Base-by-base conservation (phyloP, 768 basidiomycete genomes). In the Lentinula sp. region DNA sequence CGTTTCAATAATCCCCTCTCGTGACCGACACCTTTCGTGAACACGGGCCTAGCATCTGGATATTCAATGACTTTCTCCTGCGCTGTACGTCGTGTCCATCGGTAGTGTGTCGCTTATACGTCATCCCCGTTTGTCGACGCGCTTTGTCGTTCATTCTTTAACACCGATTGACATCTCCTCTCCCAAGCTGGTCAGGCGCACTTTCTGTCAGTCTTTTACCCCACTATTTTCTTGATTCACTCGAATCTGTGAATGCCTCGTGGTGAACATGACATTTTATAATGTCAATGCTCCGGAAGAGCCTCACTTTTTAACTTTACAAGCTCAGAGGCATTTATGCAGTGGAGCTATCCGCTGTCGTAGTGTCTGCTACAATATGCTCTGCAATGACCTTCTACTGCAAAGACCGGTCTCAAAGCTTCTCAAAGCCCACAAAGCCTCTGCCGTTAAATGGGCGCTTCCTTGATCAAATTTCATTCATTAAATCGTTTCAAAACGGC, bases 181-280 rank as follows among this genome's bases (percentile, higher is more conserved):
- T 13, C 9, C 53, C 39, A 39, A 16, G n/a, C 55, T 41, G 41
- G 41, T 56, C 41, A 56, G 55, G 55, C 55, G 39, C 37, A 28
- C 39, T 33, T 13, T 20, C 49, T 59, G 49, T 59, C 46, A n/a
- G 46, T 57, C 42, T 41, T 4, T 15, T 23, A 28, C 18, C n/a
- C 10, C 36, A 6, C 10, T 16, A 28, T 28, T 28, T 3, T 9
- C 53, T 41, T 13, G 37, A 39, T 15, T 41, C 37, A 15, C 28
- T 42, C 35, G 33, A 16, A 56, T 6, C 15, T 57, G n/a, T 5
- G n/a, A n/a, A 35, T 42, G 39, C 43, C 57, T 59, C 57, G 39
- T 69, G 68, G 63, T 13, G 23, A 61, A 32, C 66, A 69, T 63
- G 68, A 66, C 51, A 35, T 7, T 10, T 8, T 36, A n/a, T 5